Evolutionary conservation across 805 yeast genomes (phyloP).

Genomic region (Candida parachauliodes): DNA sequence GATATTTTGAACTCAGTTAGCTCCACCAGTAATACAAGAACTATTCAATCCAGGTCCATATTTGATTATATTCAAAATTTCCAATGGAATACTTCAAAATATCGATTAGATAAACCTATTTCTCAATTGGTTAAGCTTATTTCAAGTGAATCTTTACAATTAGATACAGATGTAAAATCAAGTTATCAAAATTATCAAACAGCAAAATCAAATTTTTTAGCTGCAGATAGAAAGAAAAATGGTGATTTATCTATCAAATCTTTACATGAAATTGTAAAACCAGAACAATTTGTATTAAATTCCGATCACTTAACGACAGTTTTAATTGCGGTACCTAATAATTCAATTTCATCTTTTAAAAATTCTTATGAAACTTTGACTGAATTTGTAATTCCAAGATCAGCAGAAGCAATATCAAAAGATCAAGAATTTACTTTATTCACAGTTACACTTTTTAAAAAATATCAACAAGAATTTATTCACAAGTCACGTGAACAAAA

Average conservation of each 20-base stretch:
- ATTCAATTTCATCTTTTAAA: slow-evolving; percentile 56
- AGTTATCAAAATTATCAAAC: slow-evolving; percentile 71
- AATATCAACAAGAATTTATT: slow-evolving; percentile 66
- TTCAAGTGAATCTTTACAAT: slow-evolving; percentile 71
- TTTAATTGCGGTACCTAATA: slow-evolving; percentile 84
- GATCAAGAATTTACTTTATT: slow-evolving; percentile 76
- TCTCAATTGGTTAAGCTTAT: slow-evolving; percentile 68
- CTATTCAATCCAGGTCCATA: slow-evolving; percentile 45
- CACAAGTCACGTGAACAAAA: slow-evolving; percentile 75
- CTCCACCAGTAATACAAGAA: slow-evolving; percentile 22
- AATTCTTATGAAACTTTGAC: slow-evolving; percentile 71
- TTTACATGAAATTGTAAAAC: slow-evolving; percentile 80
- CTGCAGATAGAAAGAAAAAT: slow-evolving; percentile 88
- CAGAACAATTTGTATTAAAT: slow-evolving; percentile 76
- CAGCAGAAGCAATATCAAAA: slow-evolving; percentile 63
- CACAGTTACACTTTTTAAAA: slow-evolving; percentile 81
- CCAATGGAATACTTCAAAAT: slow-evolving; percentile 86
- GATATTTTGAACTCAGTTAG: slow-evolving; percentile 58
- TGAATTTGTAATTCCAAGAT: slow-evolving; percentile 86
- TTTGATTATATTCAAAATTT: slow-evolving; percentile 69
- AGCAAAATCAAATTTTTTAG: slow-evolving; percentile 78
- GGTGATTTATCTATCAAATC: slow-evolving; percentile 93
- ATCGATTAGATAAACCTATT: slow-evolving; percentile 78
- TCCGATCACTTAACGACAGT: slow-evolving; percentile 85
- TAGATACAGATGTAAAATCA: slow-evolving; percentile 82